Evolutionary conservation across 2,329 filamentous ascomycete species (phyloP).

Genomic region (Ophiobolus disseminans): DNA sequence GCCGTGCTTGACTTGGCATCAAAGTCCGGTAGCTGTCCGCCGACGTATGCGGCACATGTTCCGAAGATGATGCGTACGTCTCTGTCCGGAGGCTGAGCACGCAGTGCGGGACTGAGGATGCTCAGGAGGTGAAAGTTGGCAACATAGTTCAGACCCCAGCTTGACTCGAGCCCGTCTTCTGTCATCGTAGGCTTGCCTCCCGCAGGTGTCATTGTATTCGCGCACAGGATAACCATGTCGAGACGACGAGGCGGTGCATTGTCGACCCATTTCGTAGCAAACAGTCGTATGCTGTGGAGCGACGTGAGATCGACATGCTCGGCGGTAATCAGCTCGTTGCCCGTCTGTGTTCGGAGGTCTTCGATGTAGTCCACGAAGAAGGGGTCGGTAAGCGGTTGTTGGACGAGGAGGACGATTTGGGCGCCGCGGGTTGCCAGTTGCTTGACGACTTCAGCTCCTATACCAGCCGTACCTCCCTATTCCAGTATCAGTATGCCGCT

Average conservation of each 20-base stretch:
- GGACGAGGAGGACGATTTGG: conserved; percentile 89
- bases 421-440: conserved; percentile 82
- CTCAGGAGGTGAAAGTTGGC: conserved; percentile 94
- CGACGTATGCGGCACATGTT: conserved; percentile 88
- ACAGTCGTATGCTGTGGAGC: conserved; percentile 87
- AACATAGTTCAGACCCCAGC: conserved; percentile 94
- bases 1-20: conserved; percentile 53
- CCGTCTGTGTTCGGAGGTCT: conserved; percentile 77
- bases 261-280: conserved; percentile 98
- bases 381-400: conserved; percentile 78
- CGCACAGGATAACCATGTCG: conserved; percentile 91
- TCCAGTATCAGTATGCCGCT: conserved; percentile 21
- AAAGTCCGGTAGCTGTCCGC: conserved; percentile 70
- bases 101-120: conserved; percentile 87
- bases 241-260: conserved; percentile 87
- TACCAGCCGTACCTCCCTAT: conserved; percentile 87
- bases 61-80: conserved; percentile 88
- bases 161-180: conserved; percentile 81
- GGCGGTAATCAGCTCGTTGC: conserved; percentile 89
- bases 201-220: conserved; percentile 75
- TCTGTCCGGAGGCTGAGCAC: conserved; percentile 89
- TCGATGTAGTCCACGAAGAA: conserved; percentile 94
- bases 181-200: conserved; percentile 69
- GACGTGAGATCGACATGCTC: conserved; percentile 91
- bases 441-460: conserved; percentile 78